Evolutionary conservation across 768 basidiomycete genomes (phyloP), one percentile per base, ranked within the genome.

Genomic region (Macrolepiota dolichaula): DNA sequence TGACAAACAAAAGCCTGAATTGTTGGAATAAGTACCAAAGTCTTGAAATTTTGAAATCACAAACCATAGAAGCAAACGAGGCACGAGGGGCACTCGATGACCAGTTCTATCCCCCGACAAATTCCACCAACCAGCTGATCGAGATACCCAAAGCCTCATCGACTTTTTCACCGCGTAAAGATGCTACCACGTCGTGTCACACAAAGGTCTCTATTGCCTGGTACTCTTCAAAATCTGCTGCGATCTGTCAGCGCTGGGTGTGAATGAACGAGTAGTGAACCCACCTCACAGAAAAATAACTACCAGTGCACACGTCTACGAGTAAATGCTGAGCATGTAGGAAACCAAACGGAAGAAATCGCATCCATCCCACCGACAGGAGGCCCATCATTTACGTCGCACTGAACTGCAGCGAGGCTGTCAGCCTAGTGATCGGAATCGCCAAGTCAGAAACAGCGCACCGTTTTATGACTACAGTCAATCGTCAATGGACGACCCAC

Each of bases 381-480:
- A 25, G 29, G 57, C 29, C 44, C 57, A 51, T 58, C 50, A 42
- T 9, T 58, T 51, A 40, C 50, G 38, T 51, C 37, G 57, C 38
- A 27, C 22, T 32, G 40, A 22, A 24, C 51, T 51, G 50, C 37
- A 51, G 27, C 19, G 32, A 47, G 36, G 50, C 50, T 40, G 57
- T 58, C 49, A 51, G 24, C 35, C 36, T 25, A 24, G 37, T 51
- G 47, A 58, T 58, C 57, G 47, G 49, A 58, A 32, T 29, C 36
- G 25, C 42, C 35, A n/a, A 46, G 35, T 42, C 57, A 15, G 4
- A 19, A 13, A 22, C 22, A 4, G 42, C 29, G 37, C 7, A 59
- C 57, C 57, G 22, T 17, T 7, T 42, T 13, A 36, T 19, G 22
- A 40, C 37, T 29, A 40, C 24, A 35, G n/a, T 51, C 22, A 38